Base-by-base conservation (phyloP, 1,139 yeast genomes). In the Wickerhamiella pararugosa region DNA sequence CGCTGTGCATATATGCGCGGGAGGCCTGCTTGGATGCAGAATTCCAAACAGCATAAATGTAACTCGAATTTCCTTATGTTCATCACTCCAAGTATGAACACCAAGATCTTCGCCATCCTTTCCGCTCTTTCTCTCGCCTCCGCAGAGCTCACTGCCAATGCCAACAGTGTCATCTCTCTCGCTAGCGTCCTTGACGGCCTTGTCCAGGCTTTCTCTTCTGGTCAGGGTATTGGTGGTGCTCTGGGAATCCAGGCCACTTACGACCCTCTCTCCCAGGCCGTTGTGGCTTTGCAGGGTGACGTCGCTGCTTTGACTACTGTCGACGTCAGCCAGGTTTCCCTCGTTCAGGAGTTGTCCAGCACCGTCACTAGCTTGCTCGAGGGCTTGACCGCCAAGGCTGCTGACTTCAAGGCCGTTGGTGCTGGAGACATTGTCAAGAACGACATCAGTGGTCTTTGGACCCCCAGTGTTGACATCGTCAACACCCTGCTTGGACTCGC, bases 401-500 rank as follows among this genome's bases (percentile, higher is more conserved):
- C 43, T 34, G 53, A 49, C 40, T 47, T 54, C 40, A 28, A 8
- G 25, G 39, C 45, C 25, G 52, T 47, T 11, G 50, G 49, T 26
- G 52, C 49, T 33, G 34, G 29, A 28, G 8, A 39, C 10, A 53
- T 53, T 40, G 57, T 54, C 10, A 39, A 42, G 32, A 43, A 41
- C 29, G 58, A 53, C 45, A 37, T 58, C 45, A 10, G 44, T 55
- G 39, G 26, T 15, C 42, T 50, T 31, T 41, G 28, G 29, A 35
- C 35, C n/a, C 51, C 52, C 9, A 46, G 51, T 47, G 64, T 71
- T 47, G 68, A 70, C 25, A 40, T 43, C 28, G 38, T 37, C 31
- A 6, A 25, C 31, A 40, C 26, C 27, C 29, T 40, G 8, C n/a
- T 41, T 32, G 21, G 37, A 10, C 32, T 32, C 25, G 41, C 31